Base-by-base conservation (phyloP, 345 rosid genomes). In the Sisymbrium irio region DNA sequence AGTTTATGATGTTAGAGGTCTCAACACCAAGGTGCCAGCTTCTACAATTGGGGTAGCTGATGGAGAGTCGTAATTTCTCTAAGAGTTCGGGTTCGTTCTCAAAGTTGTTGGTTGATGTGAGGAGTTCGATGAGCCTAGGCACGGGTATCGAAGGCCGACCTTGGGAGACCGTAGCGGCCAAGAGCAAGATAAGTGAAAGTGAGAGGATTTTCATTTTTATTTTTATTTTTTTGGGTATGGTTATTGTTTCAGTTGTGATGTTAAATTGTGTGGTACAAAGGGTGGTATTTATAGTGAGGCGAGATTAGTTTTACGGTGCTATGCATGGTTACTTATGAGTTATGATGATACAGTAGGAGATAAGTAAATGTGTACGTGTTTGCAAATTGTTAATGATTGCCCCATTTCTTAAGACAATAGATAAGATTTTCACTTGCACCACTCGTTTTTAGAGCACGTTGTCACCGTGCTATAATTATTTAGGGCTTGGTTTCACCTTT, bases 1-100 rank as follows among this genome's bases (percentile, higher is more conserved):
- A 90, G 4, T 70, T 73, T 18, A 79, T 56, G 35, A 90, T 59
- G 76, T 84, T 90, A 67, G 80, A 45, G 0, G 89, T 83, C 69
- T 90, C 96, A 44, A 90, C 93, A 20, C 78, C 91, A 7, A 85
- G 70, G 17, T 84, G 82, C 96, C 91, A 90, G 49, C 93, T 90
- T 71, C 57, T 51, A 15, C 57, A 51, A 78, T 11, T 28, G 33
- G 3, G 75, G 79, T 76, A 76, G 69, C 9, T 68, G 60, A 76
- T 76, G 10, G 73, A 22, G 19, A 76, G 60, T 60, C 36, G 7
- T 1, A 17, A 5, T 36, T 65, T 37, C 49, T 65, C 78, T 2
- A 50, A 50, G 18, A 56, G 60, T 4, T 46, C 35, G 17, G 41
- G 18, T 36, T 74, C 66, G 10, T 4, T 8, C 39, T 32, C 74